These are phyloP conservation scores for Penicillium italicum DNA, from an alignment of 2,329 filamentous ascomycete species.

Conservation along the genomic window DNA sequence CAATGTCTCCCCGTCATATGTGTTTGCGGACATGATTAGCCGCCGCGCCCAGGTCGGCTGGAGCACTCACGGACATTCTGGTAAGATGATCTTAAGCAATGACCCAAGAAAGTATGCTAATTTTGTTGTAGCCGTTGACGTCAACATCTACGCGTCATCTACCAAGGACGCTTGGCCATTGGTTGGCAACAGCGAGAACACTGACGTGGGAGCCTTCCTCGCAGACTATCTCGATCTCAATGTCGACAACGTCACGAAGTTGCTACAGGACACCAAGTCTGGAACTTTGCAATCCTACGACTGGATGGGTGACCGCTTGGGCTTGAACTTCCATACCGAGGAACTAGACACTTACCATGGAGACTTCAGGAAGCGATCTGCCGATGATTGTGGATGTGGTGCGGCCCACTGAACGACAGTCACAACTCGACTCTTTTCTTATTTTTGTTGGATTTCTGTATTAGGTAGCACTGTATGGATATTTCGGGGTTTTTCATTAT, in stretches of 20 bases:
- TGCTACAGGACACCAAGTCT: slow-evolving; percentile 51
- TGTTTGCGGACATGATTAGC: slow-evolving; percentile 81
- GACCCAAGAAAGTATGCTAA: slow-evolving; percentile 9
- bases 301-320: slow-evolving; percentile 44
- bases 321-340: slow-evolving; percentile 37
- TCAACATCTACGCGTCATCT: slow-evolving; percentile 90
- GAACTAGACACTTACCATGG: slow-evolving; percentile 45
- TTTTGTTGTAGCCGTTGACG: slow-evolving; percentile 67
- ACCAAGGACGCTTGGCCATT: slow-evolving; percentile 60
- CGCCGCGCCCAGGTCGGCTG: slow-evolving; percentile 86
- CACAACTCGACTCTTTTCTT: not conserved
- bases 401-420: slow-evolving; percentile 19
- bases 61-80: slow-evolving; percentile 86
- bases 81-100: slow-evolving; percentile 25
- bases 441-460: not conserved
- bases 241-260: slow-evolving; percentile 70
- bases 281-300: slow-evolving; percentile 21
- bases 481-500: not conserved
- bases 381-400: slow-evolving; percentile 33
- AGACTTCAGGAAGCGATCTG: slow-evolving; percentile 41
- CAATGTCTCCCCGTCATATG: slow-evolving; percentile 54
- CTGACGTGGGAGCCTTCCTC: slow-evolving; percentile 80
- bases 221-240: slow-evolving; percentile 75
- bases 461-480: not conserved
- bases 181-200: slow-evolving; percentile 90